phyloP scores from a whole-genome alignment of 805 yeast genomes.

The Kodamaea hsintzibuensis region DNA sequence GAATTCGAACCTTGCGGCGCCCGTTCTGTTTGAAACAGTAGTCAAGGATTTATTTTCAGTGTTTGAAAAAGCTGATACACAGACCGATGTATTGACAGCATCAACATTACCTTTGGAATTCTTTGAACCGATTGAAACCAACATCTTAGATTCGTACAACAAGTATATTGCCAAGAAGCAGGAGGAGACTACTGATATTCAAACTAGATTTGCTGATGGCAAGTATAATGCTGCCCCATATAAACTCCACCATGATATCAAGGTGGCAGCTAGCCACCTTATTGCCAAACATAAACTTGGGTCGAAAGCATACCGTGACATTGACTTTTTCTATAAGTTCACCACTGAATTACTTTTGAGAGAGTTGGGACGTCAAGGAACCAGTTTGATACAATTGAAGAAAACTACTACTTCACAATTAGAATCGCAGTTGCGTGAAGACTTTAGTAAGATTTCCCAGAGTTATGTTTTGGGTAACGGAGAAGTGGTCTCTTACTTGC shows the following conservation, averaged over 20 bases:
- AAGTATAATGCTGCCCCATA: conserved; percentile 50
- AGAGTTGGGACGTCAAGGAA: conserved; percentile 53
- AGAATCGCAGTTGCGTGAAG: conserved; percentile 50
- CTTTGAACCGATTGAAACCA: conserved; percentile 44
- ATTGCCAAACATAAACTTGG: conserved; percentile 53
- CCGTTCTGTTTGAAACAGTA: conserved; percentile 10
- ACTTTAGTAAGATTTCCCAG: conserved; percentile 60
- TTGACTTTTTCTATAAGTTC: conserved; percentile 65
- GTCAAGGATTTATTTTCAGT: conserved; percentile 27
- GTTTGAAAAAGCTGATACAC: conserved; percentile 27
- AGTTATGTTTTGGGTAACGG: conserved; percentile 52
- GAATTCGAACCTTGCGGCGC: background rate
- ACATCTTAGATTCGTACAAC: conserved; percentile 44
- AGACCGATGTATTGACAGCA: conserved; percentile 18
- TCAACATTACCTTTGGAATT: conserved; percentile 45
- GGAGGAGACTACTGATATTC: conserved; percentile 41
- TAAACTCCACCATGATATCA: conserved; percentile 65
- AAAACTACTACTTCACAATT: conserved; percentile 29
- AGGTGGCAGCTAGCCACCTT: conserved; percentile 50
- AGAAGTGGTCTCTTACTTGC: conserved; percentile 52
- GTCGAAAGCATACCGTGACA: conserved; percentile 45
- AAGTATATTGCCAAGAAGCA: background rate
- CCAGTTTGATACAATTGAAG: conserved; percentile 19
- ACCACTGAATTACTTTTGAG: conserved; percentile 62
- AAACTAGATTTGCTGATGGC: conserved; percentile 36